Conservation (phyloP, 805 yeast genomes). For the Metschnikowia borealis region DNA sequence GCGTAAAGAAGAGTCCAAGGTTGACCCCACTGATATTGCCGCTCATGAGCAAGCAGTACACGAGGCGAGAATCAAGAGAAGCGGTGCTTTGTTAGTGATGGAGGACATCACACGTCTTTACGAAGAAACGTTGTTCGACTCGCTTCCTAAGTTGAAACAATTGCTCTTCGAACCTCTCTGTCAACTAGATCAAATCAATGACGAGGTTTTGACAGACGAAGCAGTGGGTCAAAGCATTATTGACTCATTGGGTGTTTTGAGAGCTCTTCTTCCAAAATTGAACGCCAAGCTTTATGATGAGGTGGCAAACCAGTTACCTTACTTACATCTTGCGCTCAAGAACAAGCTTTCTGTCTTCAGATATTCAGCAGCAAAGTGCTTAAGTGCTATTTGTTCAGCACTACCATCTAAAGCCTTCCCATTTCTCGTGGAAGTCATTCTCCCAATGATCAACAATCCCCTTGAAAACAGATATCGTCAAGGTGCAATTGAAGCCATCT, state of each 20-base stretch:
- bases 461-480: conserved; percentile 70
- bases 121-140: conserved; percentile 50
- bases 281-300: conserved; percentile 45
- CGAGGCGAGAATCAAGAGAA: conserved; percentile 74
- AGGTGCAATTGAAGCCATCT: conserved; percentile 90
- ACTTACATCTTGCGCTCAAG: conserved; percentile 52
- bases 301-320: conserved; percentile 39
- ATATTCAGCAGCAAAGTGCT: conserved; percentile 84
- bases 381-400: conserved; percentile 72
- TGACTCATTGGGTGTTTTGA: conserved; percentile 78
- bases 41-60: conserved; percentile 60
- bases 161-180: conserved; percentile 65
- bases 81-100: conserved; percentile 76
- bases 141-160: conserved; percentile 62
- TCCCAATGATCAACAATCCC: conserved; percentile 80
- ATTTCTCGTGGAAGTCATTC: conserved; percentile 65
- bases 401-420: conserved; percentile 72
- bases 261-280: conserved; percentile 68
- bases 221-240: conserved; percentile 72
- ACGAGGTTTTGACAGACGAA: conserved; percentile 36
- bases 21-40: conserved; percentile 58
- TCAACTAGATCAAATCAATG: conserved; percentile 23
- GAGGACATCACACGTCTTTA: conserved; percentile 53
- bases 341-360: conserved; percentile 80
- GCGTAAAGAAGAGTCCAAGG: conserved; percentile 68